Percentiles rank a stretch among this genome's conserved stretches.
Evolutionary conservation across 331 rosid species (phyloP).

Genomic region (Quercus tomentella): DNA sequence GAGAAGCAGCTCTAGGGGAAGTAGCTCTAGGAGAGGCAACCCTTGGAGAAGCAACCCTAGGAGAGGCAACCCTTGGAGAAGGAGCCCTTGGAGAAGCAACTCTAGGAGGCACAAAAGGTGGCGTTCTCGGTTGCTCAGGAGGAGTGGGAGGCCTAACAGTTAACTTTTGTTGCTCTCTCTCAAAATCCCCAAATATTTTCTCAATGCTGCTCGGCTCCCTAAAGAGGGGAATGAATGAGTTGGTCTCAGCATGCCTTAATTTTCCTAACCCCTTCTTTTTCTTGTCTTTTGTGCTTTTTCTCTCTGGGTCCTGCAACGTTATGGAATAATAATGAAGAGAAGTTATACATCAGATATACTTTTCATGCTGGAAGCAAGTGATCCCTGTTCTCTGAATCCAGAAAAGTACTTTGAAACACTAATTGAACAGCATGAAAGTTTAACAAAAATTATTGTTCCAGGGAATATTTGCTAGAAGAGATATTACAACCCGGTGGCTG

Average conservation of each 20-base stretch:
- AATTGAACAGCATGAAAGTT: neutral
- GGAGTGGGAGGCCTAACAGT: slow-evolving; percentile 60
- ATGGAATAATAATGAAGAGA: slow-evolving; percentile 12
- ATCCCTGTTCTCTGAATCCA: neutral
- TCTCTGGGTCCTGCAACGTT: slow-evolving; percentile 61
- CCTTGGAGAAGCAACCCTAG: slow-evolving; percentile 38
- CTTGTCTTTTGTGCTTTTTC: slow-evolving; percentile 63
- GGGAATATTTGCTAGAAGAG: neutral
- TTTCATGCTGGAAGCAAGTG: slow-evolving; percentile 5
- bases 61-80: slow-evolving; percentile 46
- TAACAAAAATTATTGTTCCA: neutral
- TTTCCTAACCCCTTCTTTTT: slow-evolving; percentile 78
- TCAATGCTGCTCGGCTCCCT: slow-evolving; percentile 94
- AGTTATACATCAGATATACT: neutral
- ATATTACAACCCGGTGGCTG: neutral
- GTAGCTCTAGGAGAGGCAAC: slow-evolving; percentile 27
- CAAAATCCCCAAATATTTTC: slow-evolving; percentile 91
- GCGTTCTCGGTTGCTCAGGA: slow-evolving; percentile 58
- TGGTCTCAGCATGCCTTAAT: slow-evolving; percentile 67
- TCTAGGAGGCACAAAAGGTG: slow-evolving; percentile 52
- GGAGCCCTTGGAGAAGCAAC: slow-evolving; percentile 51
- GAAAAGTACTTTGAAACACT: neutral
- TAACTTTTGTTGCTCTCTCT: slow-evolving; percentile 73
- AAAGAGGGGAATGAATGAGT: slow-evolving; percentile 80
- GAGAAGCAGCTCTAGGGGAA: slow-evolving; percentile 60